These are phyloP conservation scores for Colletotrichum aenigma DNA, from an alignment of 2,329 filamentous ascomycete species.

Conservation along the genomic window DNA sequence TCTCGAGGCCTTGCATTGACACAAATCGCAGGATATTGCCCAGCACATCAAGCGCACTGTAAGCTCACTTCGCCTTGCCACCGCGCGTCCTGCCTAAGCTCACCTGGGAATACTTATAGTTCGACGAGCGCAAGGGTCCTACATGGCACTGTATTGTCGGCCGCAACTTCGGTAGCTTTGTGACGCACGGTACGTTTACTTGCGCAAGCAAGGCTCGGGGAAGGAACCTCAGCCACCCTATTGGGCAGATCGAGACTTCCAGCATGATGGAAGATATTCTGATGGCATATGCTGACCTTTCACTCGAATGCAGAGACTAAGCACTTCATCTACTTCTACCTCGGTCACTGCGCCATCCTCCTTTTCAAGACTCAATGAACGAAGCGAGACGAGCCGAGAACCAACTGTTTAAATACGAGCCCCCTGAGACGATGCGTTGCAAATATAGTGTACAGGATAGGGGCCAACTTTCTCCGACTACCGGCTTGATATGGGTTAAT, in stretches of 20 bases:
- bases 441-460: slow-evolving; percentile 2
- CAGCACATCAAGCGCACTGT: slow-evolving; percentile 96
- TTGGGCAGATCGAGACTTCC: background rate
- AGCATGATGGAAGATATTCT: background rate
- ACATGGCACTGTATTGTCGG: slow-evolving; percentile 99
- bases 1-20: slow-evolving; percentile 6
- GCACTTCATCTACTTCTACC: slow-evolving; percentile 99
- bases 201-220: background rate
- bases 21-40: slow-evolving; percentile 76
- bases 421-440: background rate
- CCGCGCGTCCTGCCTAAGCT: background rate
- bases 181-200: slow-evolving; percentile 84
- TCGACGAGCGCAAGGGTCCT: slow-evolving; percentile 94
- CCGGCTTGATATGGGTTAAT: slow-evolving; percentile 6
- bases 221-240: background rate
- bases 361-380: slow-evolving; percentile 97
- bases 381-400: background rate
- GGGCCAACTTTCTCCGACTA: background rate
- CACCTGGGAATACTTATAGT: slow-evolving; percentile 57
- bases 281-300: slow-evolving; percentile 10
- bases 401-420: background rate
- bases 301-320: slow-evolving; percentile 78
- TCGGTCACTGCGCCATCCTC: slow-evolving; percentile 96
- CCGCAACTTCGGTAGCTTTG: slow-evolving; percentile 98
- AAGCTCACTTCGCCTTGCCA: slow-evolving; percentile 29